Evolutionary conservation across 83 land plant genomes (phyloP).

Genomic region (Thuja plicata): DNA sequence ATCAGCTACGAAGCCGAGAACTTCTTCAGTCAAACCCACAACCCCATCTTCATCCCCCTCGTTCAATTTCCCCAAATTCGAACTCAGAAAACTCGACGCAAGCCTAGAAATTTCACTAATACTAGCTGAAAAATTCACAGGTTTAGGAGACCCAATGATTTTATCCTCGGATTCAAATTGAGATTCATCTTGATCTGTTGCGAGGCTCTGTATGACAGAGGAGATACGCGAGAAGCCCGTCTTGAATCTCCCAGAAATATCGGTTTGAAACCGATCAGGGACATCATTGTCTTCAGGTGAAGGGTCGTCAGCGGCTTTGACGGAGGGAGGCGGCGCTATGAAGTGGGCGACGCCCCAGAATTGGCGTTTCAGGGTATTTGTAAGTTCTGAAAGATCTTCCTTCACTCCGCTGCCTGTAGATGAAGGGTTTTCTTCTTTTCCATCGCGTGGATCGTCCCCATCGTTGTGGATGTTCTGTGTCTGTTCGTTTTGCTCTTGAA

Average conservation of each 20-base stretch:
- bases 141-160: neutral
- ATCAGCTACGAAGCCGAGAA: conserved; percentile 69
- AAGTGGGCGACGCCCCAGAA: conserved; percentile 31
- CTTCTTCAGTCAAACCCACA: conserved; percentile 82
- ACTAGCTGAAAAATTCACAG: conserved; percentile 11
- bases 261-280: conserved; percentile 8
- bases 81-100: conserved; percentile 30
- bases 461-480: neutral
- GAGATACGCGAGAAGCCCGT: conserved; percentile 13
- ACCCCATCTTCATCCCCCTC: conserved; percentile 29
- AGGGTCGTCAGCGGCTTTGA: neutral
- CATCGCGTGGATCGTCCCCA: neutral
- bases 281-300: neutral
- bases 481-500: conserved; percentile 1
- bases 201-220: conserved; percentile 21
- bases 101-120: conserved; percentile 45
- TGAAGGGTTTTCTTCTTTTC: neutral
- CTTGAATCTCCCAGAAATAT: conserved; percentile 11
- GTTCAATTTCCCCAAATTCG: conserved; percentile 18
- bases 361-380: conserved; percentile 20
- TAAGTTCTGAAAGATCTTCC: conserved; percentile 26
- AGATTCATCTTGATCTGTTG: conserved; percentile 42
- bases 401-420: conserved; percentile 10
- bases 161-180: neutral
- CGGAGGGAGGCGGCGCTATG: conserved; percentile 21